Evolutionary conservation across 768 basidiomycete species (phyloP).

Genomic region (Suillus clintonianus): DNA sequence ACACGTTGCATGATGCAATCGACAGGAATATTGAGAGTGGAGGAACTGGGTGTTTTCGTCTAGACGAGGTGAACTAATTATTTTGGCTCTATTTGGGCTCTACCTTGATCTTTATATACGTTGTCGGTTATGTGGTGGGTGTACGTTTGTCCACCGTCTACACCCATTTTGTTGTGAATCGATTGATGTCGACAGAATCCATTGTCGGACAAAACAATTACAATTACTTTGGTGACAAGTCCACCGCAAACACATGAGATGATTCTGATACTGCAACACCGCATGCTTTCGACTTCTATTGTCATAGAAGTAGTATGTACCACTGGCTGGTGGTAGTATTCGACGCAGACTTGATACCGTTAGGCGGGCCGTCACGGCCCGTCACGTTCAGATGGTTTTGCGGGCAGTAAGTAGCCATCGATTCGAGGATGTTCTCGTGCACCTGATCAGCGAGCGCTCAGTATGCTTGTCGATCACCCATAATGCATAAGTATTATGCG

Average conservation of each 20-base stretch:
- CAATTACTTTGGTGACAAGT: neutral
- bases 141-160: neutral
- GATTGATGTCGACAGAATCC: neutral
- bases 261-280: neutral
- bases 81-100: neutral
- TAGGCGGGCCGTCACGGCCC: too few relatives aligned
- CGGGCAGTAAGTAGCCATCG: neutral
- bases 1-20: neutral
- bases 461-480: neutral
- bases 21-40: neutral
- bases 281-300: neutral
- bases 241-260: neutral
- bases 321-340: neutral
- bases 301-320: neutral
- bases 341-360: too few relatives aligned
- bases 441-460: neutral
- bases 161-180: neutral
- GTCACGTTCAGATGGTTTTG: neutral
- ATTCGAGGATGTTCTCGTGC: neutral
- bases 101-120: neutral
- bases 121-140: neutral
- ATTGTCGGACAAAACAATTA: neutral
- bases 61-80: neutral
- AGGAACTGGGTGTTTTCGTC: neutral
- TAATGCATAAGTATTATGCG: neutral